Evolutionary conservation across 2,329 filamentous ascomycete genomes (phyloP).

Genomic region (Beauveria australis): DNA sequence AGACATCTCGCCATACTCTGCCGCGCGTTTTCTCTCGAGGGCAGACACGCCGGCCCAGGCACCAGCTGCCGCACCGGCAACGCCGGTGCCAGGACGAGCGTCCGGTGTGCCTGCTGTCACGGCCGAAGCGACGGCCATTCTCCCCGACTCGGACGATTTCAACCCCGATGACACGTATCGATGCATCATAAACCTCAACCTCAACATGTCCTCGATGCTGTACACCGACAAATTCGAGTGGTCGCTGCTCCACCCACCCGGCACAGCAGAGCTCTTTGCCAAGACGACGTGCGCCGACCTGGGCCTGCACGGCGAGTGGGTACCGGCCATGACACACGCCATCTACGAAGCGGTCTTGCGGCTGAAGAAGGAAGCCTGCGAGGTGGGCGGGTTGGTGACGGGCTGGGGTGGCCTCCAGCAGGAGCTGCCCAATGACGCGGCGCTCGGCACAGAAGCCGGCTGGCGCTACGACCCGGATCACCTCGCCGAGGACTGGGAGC

Average conservation of each 20-base stretch:
- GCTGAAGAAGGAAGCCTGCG: conserved; percentile 92
- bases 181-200: conserved; percentile 82
- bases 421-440: conserved; percentile 84
- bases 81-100: conserved; percentile 36
- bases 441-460: conserved; percentile 72
- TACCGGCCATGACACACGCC: conserved; percentile 86
- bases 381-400: conserved; percentile 77
- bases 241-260: conserved; percentile 86
- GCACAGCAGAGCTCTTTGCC: conserved; percentile 86
- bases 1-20: conserved; percentile 31
- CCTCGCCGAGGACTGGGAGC: conserved; percentile 76
- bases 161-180: conserved; percentile 94
- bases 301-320: conserved; percentile 84
- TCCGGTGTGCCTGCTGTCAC: conserved; percentile 47
- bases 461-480: conserved; percentile 95
- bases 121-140: conserved; percentile 58
- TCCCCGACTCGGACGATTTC: conserved; percentile 58
- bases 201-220: conserved; percentile 83
- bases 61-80: conserved; percentile 42
- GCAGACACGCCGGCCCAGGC: conserved; percentile 46
- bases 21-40: conserved; percentile 32
- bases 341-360: conserved; percentile 93
- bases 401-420: conserved; percentile 51
- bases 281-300: conserved; percentile 89
- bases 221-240: conserved; percentile 98